These are phyloP conservation scores for Kalaharituber pfeilii DNA, from an alignment of 2,329 filamentous ascomycete species.

Conservation along the genomic window DNA sequence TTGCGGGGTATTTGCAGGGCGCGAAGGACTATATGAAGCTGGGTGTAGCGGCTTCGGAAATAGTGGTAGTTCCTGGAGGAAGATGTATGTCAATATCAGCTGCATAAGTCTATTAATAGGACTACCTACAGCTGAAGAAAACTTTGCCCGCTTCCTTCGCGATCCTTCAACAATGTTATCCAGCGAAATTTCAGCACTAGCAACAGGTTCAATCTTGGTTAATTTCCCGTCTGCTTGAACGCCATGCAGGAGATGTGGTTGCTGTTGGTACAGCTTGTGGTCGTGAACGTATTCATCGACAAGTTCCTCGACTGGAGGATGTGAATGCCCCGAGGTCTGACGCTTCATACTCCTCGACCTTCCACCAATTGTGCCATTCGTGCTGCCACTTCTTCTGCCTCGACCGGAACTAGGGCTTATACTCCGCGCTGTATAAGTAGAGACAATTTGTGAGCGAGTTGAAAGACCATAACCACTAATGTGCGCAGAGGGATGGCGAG, in stretches of 20 bases:
- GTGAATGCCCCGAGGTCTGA: slow-evolving; percentile 9
- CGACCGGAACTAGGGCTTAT: slow-evolving; percentile 52
- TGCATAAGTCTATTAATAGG: neutral
- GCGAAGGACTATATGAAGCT: slow-evolving; percentile 17
- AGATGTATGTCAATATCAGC: slow-evolving; percentile 12
- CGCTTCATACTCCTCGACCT: slow-evolving; percentile 39
- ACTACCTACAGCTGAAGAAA: slow-evolving; percentile 25
- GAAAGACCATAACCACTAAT: neutral
- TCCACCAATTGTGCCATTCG: slow-evolving; percentile 31
- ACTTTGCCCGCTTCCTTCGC: slow-evolving; percentile 82
- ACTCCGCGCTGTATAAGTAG: slow-evolving; percentile 42
- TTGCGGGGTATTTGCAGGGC: slow-evolving; percentile 12
- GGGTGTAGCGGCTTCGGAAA: slow-evolving; percentile 34
- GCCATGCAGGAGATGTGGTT: slow-evolving; percentile 10
- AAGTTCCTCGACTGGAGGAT: slow-evolving; percentile 8
- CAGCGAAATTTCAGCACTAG: slow-evolving; percentile 83
- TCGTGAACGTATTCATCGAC: slow-evolving; percentile 7
- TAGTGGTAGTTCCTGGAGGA: slow-evolving; percentile 67
- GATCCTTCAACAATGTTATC: slow-evolving; percentile 97
- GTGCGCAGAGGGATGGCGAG: neutral
- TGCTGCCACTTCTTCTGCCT: slow-evolving; percentile 62
- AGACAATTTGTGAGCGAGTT: neutral
- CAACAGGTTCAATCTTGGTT: slow-evolving; percentile 36
- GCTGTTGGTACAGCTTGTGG: slow-evolving; percentile 5
- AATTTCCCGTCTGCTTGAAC: slow-evolving; percentile 10